Conservation (phyloP, 2,329 filamentous ascomycete genomes). For the Cylindrodendrum hubeiense region DNA sequence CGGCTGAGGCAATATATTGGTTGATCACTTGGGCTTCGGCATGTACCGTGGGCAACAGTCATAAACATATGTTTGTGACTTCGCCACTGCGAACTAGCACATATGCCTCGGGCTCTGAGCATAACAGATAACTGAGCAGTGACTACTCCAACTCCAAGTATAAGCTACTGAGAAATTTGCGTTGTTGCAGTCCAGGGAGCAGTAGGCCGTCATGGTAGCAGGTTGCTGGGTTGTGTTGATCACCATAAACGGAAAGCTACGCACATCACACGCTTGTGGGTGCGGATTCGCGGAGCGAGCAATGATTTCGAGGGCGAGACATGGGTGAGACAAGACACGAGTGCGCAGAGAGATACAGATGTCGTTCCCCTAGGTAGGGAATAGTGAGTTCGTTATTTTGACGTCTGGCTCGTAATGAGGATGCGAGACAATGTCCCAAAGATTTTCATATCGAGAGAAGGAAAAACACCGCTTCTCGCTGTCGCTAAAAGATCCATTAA, state of each 20-base stretch:
- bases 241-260: neutral
- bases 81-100: no score
- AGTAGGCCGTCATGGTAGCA: no score
- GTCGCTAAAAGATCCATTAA: constrained; percentile 34
- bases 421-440: constrained; percentile 28
- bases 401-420: constrained; percentile 36
- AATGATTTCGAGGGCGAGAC: neutral
- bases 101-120: no score
- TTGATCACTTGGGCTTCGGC: neutral
- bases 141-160: no score
- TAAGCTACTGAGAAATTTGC: no score
- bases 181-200: no score
- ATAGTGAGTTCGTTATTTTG: constrained; percentile 28
- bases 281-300: neutral
- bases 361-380: constrained; percentile 12
- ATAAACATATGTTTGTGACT: neutral
- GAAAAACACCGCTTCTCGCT: constrained; percentile 37
- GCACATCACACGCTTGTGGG: neutral
- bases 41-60: neutral
- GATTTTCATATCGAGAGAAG: constrained; percentile 33
- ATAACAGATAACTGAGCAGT: no score
- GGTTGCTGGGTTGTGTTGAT: no score
- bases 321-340: neutral
- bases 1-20: neutral
- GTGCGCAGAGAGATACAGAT: neutral